Base-by-base conservation (phyloP, 495 filamentous ascomycete species). In the Xeromyces bisporus region DNA sequence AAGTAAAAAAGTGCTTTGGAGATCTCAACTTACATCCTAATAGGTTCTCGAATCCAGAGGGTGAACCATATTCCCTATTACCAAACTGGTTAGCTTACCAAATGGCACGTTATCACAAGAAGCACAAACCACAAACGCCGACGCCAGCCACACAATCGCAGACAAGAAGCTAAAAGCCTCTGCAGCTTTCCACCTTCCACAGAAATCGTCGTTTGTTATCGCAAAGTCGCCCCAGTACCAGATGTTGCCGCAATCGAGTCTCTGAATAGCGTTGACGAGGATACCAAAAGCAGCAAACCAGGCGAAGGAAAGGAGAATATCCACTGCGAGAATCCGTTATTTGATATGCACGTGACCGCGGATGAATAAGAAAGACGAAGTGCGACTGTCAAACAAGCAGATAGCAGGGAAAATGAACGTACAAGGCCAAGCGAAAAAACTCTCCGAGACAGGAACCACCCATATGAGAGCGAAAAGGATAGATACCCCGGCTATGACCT, bases 211-310 rank as follows among this genome's bases (percentile, higher is more conserved):
- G 11, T 53, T 37, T n/a, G n/a, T n/a, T n/a, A n/a, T n/a, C 7
- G 44, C 40, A 28, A 70, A 58, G 9, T 37, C 38, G 28, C 44
- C 36, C 68, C 69, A 71, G 35, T 43, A 35, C 49, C 53, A 71
- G 40, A 64, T 60, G 31, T 57, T 58, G 29, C 73, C 75, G 45
- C 75, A 80, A 23, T 51, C 40, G 26, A 63, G 42, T 10, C 52
- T 40, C 17, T 52, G 34, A 31, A 69, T 48, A 12, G 64, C 66
- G 38, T 75, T 56, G 28, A 78, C 71, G 9, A 73, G 40, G 6
- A 77, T 53, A 34, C 72, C 74, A 36, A 77, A 77, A 13, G 64
- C 65, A 8, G 69, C 67, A 37, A 74, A 76, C 74, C 74, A 79
- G 30, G 60, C 55, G 13, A 74, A 43, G 14, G 63, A 67, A 28